Base-by-base conservation (phyloP, 2,329 filamentous ascomycete species). In the Fusarium sp. region DNA sequence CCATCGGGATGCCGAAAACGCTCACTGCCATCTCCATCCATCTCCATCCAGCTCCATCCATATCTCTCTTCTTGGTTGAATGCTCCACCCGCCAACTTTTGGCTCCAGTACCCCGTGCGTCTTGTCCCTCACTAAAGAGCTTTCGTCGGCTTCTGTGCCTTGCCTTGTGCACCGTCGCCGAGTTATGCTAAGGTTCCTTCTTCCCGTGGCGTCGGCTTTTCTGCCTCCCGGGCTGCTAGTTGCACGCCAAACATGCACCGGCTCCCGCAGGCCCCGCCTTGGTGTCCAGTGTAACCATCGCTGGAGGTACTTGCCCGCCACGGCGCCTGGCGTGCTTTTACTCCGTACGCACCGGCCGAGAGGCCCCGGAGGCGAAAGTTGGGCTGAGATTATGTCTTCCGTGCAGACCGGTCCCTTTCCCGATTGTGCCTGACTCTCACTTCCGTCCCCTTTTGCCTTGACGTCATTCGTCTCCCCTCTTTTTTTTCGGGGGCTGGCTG, bases 171-270 rank as follows among this genome's bases (percentile, higher is more conserved):
- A 49, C 42, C 42, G 60, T 42, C 38, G 18, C 20, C 73, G 65
- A 65, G 63, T 69, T 71, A 60, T 74, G 59, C 61, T 42, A 42
- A 42, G 38, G 38, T 71, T 74, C 59, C 64, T 67, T 73, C 49
- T 61, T 61, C 65, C 64, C 60, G 68, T 74, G 70, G 70, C 66
- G 64, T 68, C 73, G 73, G 73, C 69, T 72, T 69, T 60, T 63
- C 58, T 62, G 54, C 57, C 54, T 73, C 70, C 73, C 73, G 73
- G 67, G 49, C 27, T 70, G 65, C 61, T 74, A 74, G 62, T 51
- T 64, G 50, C 53, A 58, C 70, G 69, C 72, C 70, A 70, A 38
- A 62, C 36, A 62, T 50, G 67, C 62, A 65, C 69, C 64, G 50
- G 54, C 57, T 69, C 61, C 58, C 57, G 61, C 59, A 58, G 25